Evolutionary conservation across 352 stramenopile species (phyloP).

Genomic region (Globisporangium mamillatum): DNA sequence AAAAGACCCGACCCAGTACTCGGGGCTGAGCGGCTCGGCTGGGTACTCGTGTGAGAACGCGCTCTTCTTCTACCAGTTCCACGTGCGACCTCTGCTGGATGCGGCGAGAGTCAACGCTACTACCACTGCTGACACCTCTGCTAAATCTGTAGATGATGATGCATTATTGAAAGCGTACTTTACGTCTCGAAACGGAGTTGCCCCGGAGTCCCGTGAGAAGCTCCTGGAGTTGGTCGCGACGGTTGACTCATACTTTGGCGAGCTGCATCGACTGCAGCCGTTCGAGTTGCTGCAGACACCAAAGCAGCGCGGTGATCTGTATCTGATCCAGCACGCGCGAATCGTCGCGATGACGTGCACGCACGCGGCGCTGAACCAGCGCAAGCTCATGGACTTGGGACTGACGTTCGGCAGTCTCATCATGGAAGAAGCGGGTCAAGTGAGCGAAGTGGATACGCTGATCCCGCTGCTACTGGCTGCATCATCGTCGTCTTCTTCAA

Average conservation of each 20-base stretch:
- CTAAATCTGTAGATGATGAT: slow-evolving; percentile 17
- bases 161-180: slow-evolving; percentile 39
- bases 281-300: slow-evolving; percentile 95
- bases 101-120: slow-evolving; percentile 14
- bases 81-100: slow-evolving; percentile 85
- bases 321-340: slow-evolving; percentile 93
- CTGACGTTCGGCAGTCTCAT: slow-evolving; percentile 87
- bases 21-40: slow-evolving; percentile 60
- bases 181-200: slow-evolving; percentile 25
- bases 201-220: slow-evolving; percentile 20
- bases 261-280: slow-evolving; percentile 90
- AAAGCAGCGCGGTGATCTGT: slow-evolving; percentile 90
- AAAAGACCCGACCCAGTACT: slow-evolving; percentile 34
- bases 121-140: neutral
- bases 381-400: slow-evolving; percentile 83
- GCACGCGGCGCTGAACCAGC: slow-evolving; percentile 89
- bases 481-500: slow-evolving; percentile 14
- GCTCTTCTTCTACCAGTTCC: slow-evolving; percentile 92
- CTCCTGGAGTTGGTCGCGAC: slow-evolving; percentile 53
- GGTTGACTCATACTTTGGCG: slow-evolving; percentile 90
- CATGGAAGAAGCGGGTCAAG: slow-evolving; percentile 95
- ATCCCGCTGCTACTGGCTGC: slow-evolving; percentile 90
- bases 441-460: slow-evolving; percentile 93
- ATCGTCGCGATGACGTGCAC: slow-evolving; percentile 97
- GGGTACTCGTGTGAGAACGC: slow-evolving; percentile 97